Percentiles rank a stretch among this genome's conserved stretches.
phyloP scores from a whole-genome alignment of 441 rosid genomes.

The Geranium incanum region DNA sequence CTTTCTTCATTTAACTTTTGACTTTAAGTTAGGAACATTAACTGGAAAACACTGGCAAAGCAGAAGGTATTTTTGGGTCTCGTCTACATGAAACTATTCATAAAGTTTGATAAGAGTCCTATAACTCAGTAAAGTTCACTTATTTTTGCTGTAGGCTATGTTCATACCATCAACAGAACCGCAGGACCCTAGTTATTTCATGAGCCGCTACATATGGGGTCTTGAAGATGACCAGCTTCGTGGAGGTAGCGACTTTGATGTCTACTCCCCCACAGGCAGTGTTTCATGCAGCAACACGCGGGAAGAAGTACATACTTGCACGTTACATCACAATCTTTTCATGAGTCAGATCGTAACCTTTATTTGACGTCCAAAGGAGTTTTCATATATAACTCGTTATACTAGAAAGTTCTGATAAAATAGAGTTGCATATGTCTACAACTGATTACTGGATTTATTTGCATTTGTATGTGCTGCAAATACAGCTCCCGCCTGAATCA shows the following conservation, averaged over 20 bases:
- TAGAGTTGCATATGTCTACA: not conserved
- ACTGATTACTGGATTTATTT: not conserved
- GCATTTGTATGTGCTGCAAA: not conserved
- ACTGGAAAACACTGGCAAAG: constrained; percentile 90
- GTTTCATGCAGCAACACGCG: constrained; percentile 40
- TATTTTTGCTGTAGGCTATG: constrained; percentile 57
- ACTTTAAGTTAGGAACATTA: constrained; percentile 47
- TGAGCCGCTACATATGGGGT: constrained; percentile 90
- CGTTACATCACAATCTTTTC: constrained; percentile 9
- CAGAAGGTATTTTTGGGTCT: constrained; percentile 58
- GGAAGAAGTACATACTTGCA: constrained; percentile 53
- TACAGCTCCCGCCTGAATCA: not conserved
- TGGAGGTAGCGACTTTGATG: constrained; percentile 86
- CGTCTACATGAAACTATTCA: not conserved
- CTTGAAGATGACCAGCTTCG: constrained; percentile 68
- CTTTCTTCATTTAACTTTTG: no score
- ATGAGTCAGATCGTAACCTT: constrained; percentile 7
- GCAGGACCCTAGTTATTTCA: constrained; percentile 84
- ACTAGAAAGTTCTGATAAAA: not conserved
- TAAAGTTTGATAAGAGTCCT: not conserved
- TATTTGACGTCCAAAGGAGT: not conserved
- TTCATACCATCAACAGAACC: constrained; percentile 87
- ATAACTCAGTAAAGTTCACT: constrained; percentile 14
- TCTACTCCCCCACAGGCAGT: constrained; percentile 62
- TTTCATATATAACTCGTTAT: no score